phyloP scores from a whole-genome alignment of 2,329 filamentous ascomycete genomes.

The Basipetospora chlamydospora region DNA sequence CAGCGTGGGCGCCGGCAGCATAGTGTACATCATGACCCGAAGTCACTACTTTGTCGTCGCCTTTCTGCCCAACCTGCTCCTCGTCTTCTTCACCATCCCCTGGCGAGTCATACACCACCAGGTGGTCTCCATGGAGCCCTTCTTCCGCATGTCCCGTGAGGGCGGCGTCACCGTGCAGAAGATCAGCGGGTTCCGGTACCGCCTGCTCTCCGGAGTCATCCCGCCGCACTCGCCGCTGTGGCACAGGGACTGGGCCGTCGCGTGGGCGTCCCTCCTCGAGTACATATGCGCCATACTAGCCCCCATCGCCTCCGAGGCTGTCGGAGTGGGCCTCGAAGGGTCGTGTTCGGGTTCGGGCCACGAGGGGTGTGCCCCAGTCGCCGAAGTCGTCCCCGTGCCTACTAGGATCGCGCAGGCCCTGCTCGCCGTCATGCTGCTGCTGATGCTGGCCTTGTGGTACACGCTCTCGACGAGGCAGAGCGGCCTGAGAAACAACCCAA shows the following conservation, averaged over 20 bases:
- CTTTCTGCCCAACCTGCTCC: not conserved
- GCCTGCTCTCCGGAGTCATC: not conserved
- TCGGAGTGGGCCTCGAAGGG: not conserved
- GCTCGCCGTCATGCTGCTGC: not conserved
- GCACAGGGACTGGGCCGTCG: not conserved
- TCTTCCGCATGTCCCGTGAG: not conserved
- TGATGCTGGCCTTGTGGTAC: not conserved
- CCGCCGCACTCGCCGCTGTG: not conserved
- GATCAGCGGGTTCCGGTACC: not conserved
- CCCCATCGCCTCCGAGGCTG: not conserved
- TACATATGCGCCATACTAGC: constrained; percentile 1
- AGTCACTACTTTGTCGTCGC: not conserved
- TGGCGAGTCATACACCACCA: constrained; percentile 1
- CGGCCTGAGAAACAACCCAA: not conserved
- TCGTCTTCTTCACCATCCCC: not conserved
- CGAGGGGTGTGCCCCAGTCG: not conserved
- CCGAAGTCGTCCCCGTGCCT: not conserved
- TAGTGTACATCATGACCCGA: not conserved
- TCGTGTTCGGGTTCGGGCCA: not conserved
- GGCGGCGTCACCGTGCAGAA: not conserved
- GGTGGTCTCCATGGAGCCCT: constrained; percentile 1
- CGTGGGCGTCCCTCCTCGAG: not conserved
- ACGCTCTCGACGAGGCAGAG: not conserved
- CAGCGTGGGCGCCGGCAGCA: not conserved
- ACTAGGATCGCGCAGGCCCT: not conserved